These are phyloP conservation scores for Pythium brassicae DNA, from an alignment of 352 stramenopile species.

Conservation along the genomic window DNA sequence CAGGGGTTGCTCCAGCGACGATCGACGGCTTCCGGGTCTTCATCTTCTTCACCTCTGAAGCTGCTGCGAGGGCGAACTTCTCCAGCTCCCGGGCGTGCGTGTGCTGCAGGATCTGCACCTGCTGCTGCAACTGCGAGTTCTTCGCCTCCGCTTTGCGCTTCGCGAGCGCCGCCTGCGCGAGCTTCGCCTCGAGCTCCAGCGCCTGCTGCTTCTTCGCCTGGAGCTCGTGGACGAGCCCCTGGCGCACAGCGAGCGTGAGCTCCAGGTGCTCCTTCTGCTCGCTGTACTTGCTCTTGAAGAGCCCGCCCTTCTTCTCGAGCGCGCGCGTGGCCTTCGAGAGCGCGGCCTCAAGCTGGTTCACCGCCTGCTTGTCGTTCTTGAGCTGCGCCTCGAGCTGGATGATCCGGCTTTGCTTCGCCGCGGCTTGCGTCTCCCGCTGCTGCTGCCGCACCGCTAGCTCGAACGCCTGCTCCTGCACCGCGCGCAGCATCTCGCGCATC, in stretches of 20 bases:
- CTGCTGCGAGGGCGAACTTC: constrained; percentile 13
- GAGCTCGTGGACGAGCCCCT: constrained; percentile 49
- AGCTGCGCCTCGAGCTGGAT: constrained; percentile 50
- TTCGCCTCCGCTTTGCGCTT: constrained; percentile 24
- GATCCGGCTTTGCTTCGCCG: constrained; percentile 42
- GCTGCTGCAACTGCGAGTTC: constrained; percentile 35
- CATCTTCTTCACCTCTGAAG: constrained; percentile 1
- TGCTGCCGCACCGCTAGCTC: constrained; percentile 47
- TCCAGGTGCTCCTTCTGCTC: constrained; percentile 61
- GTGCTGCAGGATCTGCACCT: constrained; percentile 55
- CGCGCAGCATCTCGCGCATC: constrained; percentile 21
- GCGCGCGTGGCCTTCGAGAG: constrained; percentile 31
- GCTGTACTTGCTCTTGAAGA: constrained; percentile 31
- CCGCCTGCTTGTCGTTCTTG: constrained; percentile 46
- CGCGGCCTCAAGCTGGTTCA: constrained; percentile 35
- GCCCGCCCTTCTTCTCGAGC: constrained; percentile 27
- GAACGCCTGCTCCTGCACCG: constrained; percentile 33
- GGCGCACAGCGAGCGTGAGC: constrained; percentile 49
- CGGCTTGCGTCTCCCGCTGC: constrained; percentile 37
- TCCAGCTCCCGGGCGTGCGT: constrained; percentile 39
- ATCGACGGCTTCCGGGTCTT: background rate
- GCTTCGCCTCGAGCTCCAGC: constrained; percentile 27
- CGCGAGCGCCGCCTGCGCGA: constrained; percentile 13
- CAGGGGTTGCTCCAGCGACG: too few relatives aligned
- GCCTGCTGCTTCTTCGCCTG: constrained; percentile 48